Base-by-base conservation (phyloP, 2,329 filamentous ascomycete species). In the Endoconidiophora polonica region DNA sequence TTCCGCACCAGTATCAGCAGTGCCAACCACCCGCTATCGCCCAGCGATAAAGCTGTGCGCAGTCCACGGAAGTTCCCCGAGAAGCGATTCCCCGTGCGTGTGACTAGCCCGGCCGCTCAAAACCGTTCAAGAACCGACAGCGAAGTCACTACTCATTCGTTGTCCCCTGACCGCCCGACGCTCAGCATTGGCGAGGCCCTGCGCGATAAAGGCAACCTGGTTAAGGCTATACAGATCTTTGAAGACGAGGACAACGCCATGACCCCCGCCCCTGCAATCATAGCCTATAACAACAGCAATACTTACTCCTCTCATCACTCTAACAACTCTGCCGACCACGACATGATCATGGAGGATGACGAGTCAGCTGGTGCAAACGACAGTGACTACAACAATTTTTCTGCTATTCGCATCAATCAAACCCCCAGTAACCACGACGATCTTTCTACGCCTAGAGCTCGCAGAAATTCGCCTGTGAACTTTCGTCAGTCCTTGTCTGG, bases 331-430 rank as follows among this genome's bases (percentile, higher is more conserved):
- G 52, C 54, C 3, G 50, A 44, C 9, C 46, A 49, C 42, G 46
- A 49, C 52, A 4, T 48, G 53, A 59, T 57, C 41, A 62, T 64
- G 42, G 59, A 57, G 29, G 53, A 48, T 16, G 55, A 55, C 18
- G 60, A 59, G 49, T 65, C 68, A 37, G 59, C 63, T n/a, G 68
- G 70, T 41, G 73, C 72, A 1, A 81, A 86, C 56, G 81, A 86
- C 57, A 94, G 86, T 71, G 81, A 81, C 3, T 83, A 94, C 61
- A 94, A 86, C 68, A 79, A 75, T 10, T 95, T 95, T 64, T 95
- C 90, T 1, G 86, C 86, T 6, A 77, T 94, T 49, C 86, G 86
- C 4, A 23, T 52, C n/a, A 45, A 16, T 20, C 50, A 48, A 14
- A 49, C 41, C 23, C 43, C 46, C 18, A 42, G 44, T 14, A 49